Conservation (phyloP, 2,329 filamentous ascomycete genomes). For the Biscogniauxia marginata region DNA sequence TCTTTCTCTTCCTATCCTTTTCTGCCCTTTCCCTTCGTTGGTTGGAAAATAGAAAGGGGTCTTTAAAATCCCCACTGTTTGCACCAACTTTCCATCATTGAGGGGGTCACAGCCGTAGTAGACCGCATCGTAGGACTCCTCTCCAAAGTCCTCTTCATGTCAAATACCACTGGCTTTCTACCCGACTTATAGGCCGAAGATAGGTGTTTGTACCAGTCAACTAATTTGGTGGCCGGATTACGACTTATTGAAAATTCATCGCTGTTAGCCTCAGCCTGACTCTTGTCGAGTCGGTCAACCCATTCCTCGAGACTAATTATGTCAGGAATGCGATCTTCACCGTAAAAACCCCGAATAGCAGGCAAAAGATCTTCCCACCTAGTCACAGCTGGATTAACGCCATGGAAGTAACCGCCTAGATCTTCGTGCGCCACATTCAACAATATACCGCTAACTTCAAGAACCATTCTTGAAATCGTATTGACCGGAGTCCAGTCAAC, state of each 20-base stretch:
- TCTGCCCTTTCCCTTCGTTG: too few species aligned
- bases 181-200: too few species aligned
- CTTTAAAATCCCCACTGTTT: slow-evolving; percentile 39
- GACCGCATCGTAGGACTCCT: slow-evolving; percentile 42
- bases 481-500: slow-evolving; percentile 57
- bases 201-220: too few species aligned
- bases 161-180: slow-evolving; percentile 34
- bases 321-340: slow-evolving; percentile 34
- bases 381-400: slow-evolving; percentile 42
- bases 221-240: too few species aligned
- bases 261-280: slow-evolving; percentile 28
- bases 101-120: slow-evolving; percentile 39
- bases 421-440: slow-evolving; percentile 25
- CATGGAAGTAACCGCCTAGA: slow-evolving; percentile 44
- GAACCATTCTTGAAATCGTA: slow-evolving; percentile 42
- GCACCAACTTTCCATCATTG: slow-evolving; percentile 48
- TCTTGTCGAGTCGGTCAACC: slow-evolving; percentile 43
- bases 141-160: slow-evolving; percentile 37
- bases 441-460: slow-evolving; percentile 42
- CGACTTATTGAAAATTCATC: too few species aligned
- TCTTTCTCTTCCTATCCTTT: too few species aligned
- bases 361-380: slow-evolving; percentile 41
- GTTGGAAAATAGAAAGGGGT: too few species aligned
- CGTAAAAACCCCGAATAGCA: slow-evolving; percentile 40
- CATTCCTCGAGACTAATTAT: slow-evolving; percentile 44